Evolutionary conservation across 1,139 yeast species (phyloP), one percentile per base, ranked within the genome.

Genomic region (Diutina siamensis): DNA sequence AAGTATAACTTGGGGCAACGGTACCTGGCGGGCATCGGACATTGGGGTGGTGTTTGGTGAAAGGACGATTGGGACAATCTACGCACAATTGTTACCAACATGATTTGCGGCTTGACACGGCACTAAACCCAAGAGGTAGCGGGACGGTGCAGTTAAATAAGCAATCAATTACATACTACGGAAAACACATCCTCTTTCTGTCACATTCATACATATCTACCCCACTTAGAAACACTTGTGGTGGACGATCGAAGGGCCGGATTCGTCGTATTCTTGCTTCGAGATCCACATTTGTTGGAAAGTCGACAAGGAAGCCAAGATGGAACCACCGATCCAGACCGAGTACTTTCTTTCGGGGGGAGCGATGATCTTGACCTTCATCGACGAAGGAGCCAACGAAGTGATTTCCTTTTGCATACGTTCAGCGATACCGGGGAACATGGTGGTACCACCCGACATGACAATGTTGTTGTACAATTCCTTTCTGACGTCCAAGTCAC

Each of bases 281-380:
- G 97, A 87, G 83, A 88, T 86, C 97, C 97, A 88, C 97, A 88
- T 87, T 77, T 88, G 97, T 81, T 89, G 96, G 96, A 92, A 92
- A 70, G 97, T 92, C 55, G 97, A 88, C 70, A 92, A 83, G 53
- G 97, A 88, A 60, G 98, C 96, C 74, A 92, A 83, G 66, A 92
- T 92, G 61, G 97, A 89, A 80, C 98, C 98, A 80, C 98, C 98
- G 59, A 92, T 92, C 98, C 98, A 92, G 80, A 89, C 97, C 68
- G 97, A 88, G 89, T 88, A 92, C 76, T 92, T 92, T 80, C 98
- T 85, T 77, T 92, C 97, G 61, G 97, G 97, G 60, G 97, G 97
- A 70, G 98, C 97, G 68, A 87, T 85, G 68, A 92, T 88, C 86
- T 92, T 92, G 66, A 92, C 95, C 87, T 92, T 92, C 97, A 92